A percentile compares a stretch with the other conserved stretches of the same genome.
These are phyloP conservation scores for Alloascoidea hylecoeti DNA, from an alignment of 805 yeast species.

Conservation along the genomic window DNA sequence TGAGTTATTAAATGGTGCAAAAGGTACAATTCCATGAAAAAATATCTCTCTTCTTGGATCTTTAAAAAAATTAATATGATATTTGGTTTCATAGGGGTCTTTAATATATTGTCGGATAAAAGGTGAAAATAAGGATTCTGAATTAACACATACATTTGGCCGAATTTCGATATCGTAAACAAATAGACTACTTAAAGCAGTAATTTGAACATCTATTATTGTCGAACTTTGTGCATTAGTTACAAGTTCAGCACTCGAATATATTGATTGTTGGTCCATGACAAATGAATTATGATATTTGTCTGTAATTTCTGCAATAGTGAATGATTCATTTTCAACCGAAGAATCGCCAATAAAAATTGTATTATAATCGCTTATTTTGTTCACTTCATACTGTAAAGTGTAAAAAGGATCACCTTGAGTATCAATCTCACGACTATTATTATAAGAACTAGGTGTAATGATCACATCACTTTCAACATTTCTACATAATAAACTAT, in stretches of 20 bases:
- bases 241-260: no score
- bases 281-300: no score
- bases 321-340: no score
- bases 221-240: no score
- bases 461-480: constrained; percentile 19
- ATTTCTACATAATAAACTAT: constrained; percentile 32
- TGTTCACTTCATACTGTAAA: constrained; percentile 24
- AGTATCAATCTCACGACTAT: constrained; percentile 30
- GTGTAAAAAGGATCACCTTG: constrained; percentile 31
- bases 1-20: constrained; percentile 40
- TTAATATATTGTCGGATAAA: constrained; percentile 52
- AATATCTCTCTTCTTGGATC: constrained; percentile 23
- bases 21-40: constrained; percentile 60
- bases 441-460: constrained; percentile 37
- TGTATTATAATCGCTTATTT: constrained; percentile 29
- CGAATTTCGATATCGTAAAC: constrained; percentile 28
- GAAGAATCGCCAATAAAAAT: no score
- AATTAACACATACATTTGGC: constrained; percentile 5
- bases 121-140: constrained; percentile 30
- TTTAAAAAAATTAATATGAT: constrained; percentile 44
- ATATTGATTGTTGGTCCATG: no score
- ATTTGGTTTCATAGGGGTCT: constrained; percentile 64
- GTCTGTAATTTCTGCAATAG: no score
- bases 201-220: no score
- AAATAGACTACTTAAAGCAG: constrained; percentile 48